These are phyloP conservation scores for Solanum arcanum DNA, from an alignment of 257 asterid genomes.

Conservation along the genomic window DNA sequence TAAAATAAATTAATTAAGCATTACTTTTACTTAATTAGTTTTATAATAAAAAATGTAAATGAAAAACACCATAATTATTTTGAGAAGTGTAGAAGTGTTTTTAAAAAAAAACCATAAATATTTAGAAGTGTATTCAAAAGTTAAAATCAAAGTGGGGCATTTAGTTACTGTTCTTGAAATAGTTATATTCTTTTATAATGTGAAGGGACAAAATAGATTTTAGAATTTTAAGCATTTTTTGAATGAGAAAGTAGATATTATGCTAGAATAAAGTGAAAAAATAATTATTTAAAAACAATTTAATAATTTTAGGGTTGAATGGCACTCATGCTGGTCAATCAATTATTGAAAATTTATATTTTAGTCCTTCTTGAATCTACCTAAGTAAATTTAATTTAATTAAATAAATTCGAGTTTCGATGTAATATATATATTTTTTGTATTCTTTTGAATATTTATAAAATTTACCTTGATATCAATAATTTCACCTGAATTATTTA, in stretches of 20 bases:
- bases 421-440: not conserved
- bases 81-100: not conserved
- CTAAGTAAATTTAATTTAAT: not conserved
- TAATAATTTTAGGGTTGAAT: not conserved
- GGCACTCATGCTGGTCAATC: not conserved
- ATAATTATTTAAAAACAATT: not conserved
- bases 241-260: not conserved
- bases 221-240: not conserved
- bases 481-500: not conserved
- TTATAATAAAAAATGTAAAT: not conserved
- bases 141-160: not conserved
- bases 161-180: not conserved
- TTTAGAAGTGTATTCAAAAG: not conserved
- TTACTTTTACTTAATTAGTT: not conserved
- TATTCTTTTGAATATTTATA: not conserved
- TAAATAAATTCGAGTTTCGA: not conserved
- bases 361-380: not conserved
- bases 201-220: not conserved
- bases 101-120: not conserved
- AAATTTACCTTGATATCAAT: not conserved
- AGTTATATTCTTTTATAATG: not conserved
- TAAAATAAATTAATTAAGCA: not conserved
- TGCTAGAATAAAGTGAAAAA: not conserved
- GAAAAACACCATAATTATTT: not conserved
- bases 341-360: not conserved